A percentile compares a stretch with the other conserved stretches of the same genome.
Evolutionary conservation across 176 grass and related monocot genomes (phyloP).

Genomic region (Ampelocalamus luodianensis): DNA sequence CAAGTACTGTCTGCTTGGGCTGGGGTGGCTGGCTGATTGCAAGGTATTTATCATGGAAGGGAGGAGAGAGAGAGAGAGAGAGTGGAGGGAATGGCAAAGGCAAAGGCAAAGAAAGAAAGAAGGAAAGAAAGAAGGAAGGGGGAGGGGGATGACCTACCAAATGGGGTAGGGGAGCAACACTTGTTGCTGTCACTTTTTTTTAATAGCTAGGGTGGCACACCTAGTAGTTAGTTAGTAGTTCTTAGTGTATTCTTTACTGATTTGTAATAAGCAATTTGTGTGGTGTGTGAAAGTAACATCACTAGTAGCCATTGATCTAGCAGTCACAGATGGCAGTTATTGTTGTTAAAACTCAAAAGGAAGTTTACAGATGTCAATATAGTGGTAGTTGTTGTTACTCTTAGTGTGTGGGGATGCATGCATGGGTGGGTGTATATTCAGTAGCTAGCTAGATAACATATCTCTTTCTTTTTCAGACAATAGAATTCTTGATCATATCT

Average conservation of each 20-base stretch:
- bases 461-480: neutral
- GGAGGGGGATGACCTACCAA: slow-evolving; percentile 25
- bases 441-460: slow-evolving; percentile 45
- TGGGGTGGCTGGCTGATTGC: slow-evolving; percentile 38
- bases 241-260: slow-evolving; percentile 2
- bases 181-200: slow-evolving; percentile 48
- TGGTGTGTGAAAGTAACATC: slow-evolving; percentile 34
- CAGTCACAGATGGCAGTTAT: slow-evolving; percentile 15
- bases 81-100: neutral
- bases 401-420: neutral
- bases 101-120: slow-evolving; percentile 12
- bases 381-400: neutral
- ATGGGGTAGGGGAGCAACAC: slow-evolving; percentile 47
- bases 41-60: slow-evolving; percentile 56
- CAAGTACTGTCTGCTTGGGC: slow-evolving; percentile 7
- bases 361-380: slow-evolving; percentile 20
- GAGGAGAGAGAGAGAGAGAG: neutral
- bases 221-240: neutral
- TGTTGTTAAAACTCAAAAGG: slow-evolving; percentile 24
- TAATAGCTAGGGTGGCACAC: neutral
- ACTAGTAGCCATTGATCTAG: slow-evolving; percentile 20
- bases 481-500: slow-evolving; percentile 7
- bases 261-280: slow-evolving; percentile 24
- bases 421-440: slow-evolving; percentile 41
- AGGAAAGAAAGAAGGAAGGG: neutral